Evolutionary conservation across 441 rosid genomes (phyloP), one percentile per base, ranked within the genome.

Genomic region (Capsella rubella): DNA sequence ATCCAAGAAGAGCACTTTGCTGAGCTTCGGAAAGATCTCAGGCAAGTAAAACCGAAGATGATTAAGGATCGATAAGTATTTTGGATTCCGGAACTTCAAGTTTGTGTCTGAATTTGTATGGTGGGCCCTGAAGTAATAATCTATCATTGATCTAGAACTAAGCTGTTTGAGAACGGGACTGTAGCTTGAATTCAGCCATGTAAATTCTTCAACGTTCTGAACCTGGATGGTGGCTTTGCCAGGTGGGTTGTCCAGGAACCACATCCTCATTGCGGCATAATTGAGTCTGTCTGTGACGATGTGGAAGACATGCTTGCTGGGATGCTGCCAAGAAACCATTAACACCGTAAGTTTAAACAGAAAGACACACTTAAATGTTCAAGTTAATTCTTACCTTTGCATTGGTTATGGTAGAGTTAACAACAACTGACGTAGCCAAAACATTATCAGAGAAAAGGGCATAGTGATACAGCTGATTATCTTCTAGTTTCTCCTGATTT

Each of bases 21-120:
- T 82, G 64, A 95, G 93, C 84, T 87, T 91, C 1, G 99, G 99
- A 79, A 90, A 95, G 82, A 92, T 84, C 88, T 95, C 95, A 12
- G 98, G 98, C 63, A 95, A 90, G 85, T 95, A 95, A 78, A 95
- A 95, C 31, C 99, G 97, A 37, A 95, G 94, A 80, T 92, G 99
- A 81, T 95, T 95, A 81, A 95, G 80, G 77, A 95, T 95, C 28
- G 98, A 92, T 69, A 95, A 79, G 83, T 95, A 95, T 78, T 95
- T 95, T 40, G 98, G 98, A 80, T 92, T 95, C 78, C 99, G 84
- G 73, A 86, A 95, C 92, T 95, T 92, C 83, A 92, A 79, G 84
- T 89, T 95, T 29, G 90, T 67, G 82, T 92, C 99, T 51, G 98
- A 86, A 79, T 78, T 88, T 8, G 83, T 84, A 57, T 73, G 84